Base-by-base conservation (phyloP, 1,139 yeast species). In the Yamadazyma oceani region DNA sequence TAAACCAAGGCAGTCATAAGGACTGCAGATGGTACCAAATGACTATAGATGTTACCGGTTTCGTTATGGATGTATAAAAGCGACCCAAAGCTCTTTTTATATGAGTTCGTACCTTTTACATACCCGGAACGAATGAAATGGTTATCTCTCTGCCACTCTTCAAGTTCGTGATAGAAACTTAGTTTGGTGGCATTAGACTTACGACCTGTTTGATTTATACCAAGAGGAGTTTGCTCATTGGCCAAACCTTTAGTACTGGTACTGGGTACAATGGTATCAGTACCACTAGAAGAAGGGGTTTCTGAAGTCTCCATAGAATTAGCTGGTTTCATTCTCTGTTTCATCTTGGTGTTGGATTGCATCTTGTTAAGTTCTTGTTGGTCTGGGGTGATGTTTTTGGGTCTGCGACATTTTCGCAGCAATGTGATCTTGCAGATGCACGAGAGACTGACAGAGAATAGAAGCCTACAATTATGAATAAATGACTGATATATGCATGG, bases 101-200 rank as follows among this genome's bases (percentile, higher is more conserved):
- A 72, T 37, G 86, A 81, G 32, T 64, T 58, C 0, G 95, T 83
- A 40, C 80, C 86, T 32, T 66, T 70, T n/a, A 89, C 87, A 53
- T 89, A 89, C 2, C 95, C 95, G 0, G 79, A 63, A 22, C 69
- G 59, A 31, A 89, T 88, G 56, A 61, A 86, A 50, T 85, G 89
- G 54, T 90, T 90, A 54, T 90, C 97, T 50, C 76, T 73, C 54
- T 86, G 96, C 97, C 97, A 89, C 6, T 71, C 78, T 7, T 88
- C 90, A 5, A 89, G 48, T 48, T 71, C 70, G 42, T 68, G 69
- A 47, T 54, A 71, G 40, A 42, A 66, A 31, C 48, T 32, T 13
- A 45, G 26, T 17, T 28, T 29, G 17, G 17, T 31, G 11, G 26
- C 12, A 3, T 17, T 24, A 24, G 21, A 19, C 5, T 19, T 19